Evolutionary conservation across 2,329 filamentous ascomycete species (phyloP), one percentile per base, ranked within the genome.

Genomic region (Apiospora sp.): DNA sequence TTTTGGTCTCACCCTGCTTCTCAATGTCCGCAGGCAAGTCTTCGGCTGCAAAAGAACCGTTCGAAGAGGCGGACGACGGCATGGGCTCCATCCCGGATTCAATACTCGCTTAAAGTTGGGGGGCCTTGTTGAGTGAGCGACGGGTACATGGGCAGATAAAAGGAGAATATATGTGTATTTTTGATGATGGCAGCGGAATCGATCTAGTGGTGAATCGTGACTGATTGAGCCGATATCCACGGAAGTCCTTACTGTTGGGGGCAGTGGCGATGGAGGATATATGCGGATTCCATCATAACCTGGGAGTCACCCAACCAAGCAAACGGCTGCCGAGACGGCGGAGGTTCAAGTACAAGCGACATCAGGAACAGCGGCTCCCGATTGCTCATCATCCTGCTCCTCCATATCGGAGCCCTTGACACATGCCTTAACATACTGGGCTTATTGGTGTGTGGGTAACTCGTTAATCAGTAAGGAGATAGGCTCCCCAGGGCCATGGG

Each of bases 371-470:
- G 58, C 34, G 34, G 58, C 58, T 41, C n/a, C 54, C 58, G 58
- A 64, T 41, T 4, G 58, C 58, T 19, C 58, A 64, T 16, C 8
- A 12, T 41, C 30, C 22, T 64, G 8, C 46, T 10, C 19, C 30
- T 19, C 58, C 58, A 64, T 64, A 64, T 64, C 34, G 58, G 58
- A 22, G 58, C 58, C 54, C 13, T 61, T 61, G 54, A 61, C 54
- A 61, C 54, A 61, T 37, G 30, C 27, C 54, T 61, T 61, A 8
- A 37, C 27, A 61, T 61, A 37, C 16, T 34, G 54, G 24, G 54
- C 16, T 61, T 16, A 30, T 22, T 37, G 51, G 51, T 58, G 51
- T 30, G 51, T 58, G 51, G 51, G 51, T 58, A 61, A 34, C 30
- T 19, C 34, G 54, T 10, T 61, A 37, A 61, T 61, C 27, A 37